phyloP scores from a whole-genome alignment of 139 green algal species.

The Chlamydomonas sphaeroides region DNA sequence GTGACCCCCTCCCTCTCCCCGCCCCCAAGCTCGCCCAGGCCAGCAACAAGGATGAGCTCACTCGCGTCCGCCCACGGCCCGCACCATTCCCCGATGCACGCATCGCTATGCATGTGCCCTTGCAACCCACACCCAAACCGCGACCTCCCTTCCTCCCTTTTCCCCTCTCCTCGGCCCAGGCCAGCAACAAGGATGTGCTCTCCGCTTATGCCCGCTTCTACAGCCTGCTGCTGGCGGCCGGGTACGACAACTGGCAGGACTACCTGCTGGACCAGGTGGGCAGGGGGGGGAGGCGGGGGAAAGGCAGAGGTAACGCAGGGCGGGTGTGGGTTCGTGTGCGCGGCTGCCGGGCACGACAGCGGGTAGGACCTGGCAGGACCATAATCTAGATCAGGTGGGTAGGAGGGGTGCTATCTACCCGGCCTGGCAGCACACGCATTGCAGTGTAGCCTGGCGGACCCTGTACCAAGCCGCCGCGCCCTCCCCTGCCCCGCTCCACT shows the following conservation, averaged over 20 bases:
- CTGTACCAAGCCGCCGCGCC: no score
- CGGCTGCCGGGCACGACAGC: no score
- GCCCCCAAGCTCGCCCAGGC: slow-evolving; percentile 14
- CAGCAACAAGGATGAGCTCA: slow-evolving; percentile 59
- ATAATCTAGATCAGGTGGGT: no score
- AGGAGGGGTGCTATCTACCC: no score
- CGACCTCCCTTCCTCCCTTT: neutral
- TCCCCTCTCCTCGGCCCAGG: slow-evolving; percentile 2
- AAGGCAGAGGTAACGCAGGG: no score
- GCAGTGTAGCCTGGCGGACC: no score
- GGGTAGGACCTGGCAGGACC: no score
- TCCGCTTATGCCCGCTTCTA: slow-evolving; percentile 59
- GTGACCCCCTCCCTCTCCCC: neutral
- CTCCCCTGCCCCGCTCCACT: neutral
- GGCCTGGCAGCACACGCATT: no score
- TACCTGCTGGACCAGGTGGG: slow-evolving; percentile 68
- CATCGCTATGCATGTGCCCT: no score
- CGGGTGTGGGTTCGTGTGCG: no score
- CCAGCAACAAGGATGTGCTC: slow-evolving; percentile 60
- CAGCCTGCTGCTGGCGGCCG: slow-evolving; percentile 53
- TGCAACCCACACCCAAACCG: neutral
- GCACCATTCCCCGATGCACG: no score
- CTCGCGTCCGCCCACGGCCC: no score
- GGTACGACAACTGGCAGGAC: slow-evolving; percentile 61
- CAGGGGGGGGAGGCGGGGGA: neutral